Conservation (phyloP, 129 eudicot genomes). For the Kitagawia praeruptora region DNA sequence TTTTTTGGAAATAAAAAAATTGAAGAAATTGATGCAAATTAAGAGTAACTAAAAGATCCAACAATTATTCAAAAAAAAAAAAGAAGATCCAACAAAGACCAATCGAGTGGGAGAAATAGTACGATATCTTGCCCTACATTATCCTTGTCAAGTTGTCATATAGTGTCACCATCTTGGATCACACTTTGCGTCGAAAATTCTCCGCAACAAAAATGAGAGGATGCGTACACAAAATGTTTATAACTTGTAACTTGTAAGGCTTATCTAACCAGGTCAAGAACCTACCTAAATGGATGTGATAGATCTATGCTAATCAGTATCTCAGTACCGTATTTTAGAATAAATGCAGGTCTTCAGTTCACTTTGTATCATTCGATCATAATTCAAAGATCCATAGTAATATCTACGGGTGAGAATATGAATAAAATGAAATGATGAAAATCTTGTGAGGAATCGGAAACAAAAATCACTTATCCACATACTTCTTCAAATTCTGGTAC, state of each 20-base stretch:
- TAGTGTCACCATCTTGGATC: not conserved
- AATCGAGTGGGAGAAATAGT: not conserved
- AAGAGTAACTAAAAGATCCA: no score
- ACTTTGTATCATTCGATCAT: not conserved
- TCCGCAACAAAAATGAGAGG: not conserved
- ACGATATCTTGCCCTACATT: not conserved
- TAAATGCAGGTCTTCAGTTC: not conserved
- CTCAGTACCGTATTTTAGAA: not conserved
- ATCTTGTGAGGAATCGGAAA: not conserved
- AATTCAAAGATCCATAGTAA: not conserved
- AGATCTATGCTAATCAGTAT: not conserved
- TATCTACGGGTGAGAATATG: not conserved
- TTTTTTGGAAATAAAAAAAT: no score
- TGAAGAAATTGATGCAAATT: no score
- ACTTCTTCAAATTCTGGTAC: not conserved
- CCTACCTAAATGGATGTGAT: not conserved
- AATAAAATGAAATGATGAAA: not conserved
- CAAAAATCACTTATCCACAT: not conserved
- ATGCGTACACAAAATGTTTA: not conserved
- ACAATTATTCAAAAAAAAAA: no score
- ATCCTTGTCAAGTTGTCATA: not conserved
- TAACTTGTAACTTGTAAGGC: not conserved
- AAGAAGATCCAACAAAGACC: no score
- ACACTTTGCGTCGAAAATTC: not conserved
- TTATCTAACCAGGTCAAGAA: not conserved